A percentile compares a stretch with the other conserved stretches of the same genome.
Conservation (phyloP, 2,329 filamentous ascomycete genomes). For the Coniochaeta ligniaria region DNA sequence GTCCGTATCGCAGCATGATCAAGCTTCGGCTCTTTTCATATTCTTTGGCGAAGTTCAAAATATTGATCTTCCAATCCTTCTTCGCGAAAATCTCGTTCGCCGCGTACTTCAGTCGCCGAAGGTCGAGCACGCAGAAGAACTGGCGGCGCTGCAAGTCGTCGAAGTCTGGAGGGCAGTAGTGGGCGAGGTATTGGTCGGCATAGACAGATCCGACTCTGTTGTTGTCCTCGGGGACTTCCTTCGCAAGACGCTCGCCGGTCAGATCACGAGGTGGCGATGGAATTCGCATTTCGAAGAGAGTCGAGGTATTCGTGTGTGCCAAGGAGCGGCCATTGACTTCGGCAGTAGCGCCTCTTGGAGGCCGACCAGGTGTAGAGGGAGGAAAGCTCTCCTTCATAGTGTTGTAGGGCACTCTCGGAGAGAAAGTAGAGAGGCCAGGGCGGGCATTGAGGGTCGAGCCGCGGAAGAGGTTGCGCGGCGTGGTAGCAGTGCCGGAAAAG, state of each 20-base stretch:
- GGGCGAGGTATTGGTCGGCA: conserved; percentile 50
- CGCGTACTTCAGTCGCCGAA: conserved; percentile 54
- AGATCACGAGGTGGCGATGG: conserved; percentile 48
- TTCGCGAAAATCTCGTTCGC: conserved; percentile 53
- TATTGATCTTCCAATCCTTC: conserved; percentile 57
- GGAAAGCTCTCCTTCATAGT: conserved; percentile 41
- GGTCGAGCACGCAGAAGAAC: conserved; percentile 56
- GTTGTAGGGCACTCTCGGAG: conserved; percentile 35
- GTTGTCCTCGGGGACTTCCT: conserved; percentile 45
- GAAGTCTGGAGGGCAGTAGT: conserved; percentile 49
- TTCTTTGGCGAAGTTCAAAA: conserved; percentile 56
- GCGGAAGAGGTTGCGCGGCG: conserved; percentile 25
- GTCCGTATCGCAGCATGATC: conserved; percentile 53
- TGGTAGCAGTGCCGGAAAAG: conserved; percentile 19
- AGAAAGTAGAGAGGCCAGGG: conserved; percentile 26
- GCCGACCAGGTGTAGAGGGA: conserved; percentile 35
- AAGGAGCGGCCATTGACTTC: conserved; percentile 42
- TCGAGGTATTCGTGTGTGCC: conserved; percentile 37
- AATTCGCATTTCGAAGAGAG: conserved; percentile 53
- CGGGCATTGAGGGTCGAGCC: conserved; percentile 18
- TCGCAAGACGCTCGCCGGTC: conserved; percentile 46
- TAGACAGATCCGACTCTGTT: conserved; percentile 48
- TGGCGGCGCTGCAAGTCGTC: conserved; percentile 53
- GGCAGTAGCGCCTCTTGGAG: conserved; percentile 34
- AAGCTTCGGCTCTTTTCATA: conserved; percentile 57